Percentiles rank a stretch among this genome's conserved stretches.
phyloP scores from a whole-genome alignment of 768 basidiomycete genomes.

The Psilocybe sp. region DNA sequence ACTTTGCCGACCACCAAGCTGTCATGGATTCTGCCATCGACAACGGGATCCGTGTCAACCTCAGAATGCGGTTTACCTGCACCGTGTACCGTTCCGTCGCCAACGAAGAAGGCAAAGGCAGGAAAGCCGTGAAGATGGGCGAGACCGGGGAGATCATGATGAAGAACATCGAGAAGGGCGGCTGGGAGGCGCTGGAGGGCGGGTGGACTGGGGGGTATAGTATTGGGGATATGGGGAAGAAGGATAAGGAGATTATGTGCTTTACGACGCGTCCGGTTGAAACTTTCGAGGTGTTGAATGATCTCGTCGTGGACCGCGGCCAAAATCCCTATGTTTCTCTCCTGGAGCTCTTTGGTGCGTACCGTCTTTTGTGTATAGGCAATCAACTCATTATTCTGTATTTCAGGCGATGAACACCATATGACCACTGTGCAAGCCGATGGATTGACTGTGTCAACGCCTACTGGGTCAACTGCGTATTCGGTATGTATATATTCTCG shows the following conservation, averaged over 20 bases:
- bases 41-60: constrained; percentile 92
- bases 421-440: constrained; percentile 99
- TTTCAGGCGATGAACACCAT: constrained; percentile 89
- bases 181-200: constrained; percentile 96
- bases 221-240: constrained; percentile 46
- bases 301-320: constrained; percentile 96
- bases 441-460: constrained; percentile 92
- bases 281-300: constrained; percentile 94
- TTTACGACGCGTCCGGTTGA: constrained; percentile 93
- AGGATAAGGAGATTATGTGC: constrained; percentile 98
- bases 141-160: constrained; percentile 97
- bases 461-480: constrained; percentile 98
- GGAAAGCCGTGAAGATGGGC: constrained; percentile 87
- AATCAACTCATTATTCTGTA: constrained; percentile 7
- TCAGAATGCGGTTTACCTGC: constrained; percentile 99
- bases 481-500: constrained; percentile 54
- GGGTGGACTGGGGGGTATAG: constrained; percentile 52
- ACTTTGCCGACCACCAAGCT: constrained; percentile 81
- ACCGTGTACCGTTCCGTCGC: constrained; percentile 93
- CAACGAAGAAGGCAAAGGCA: constrained; percentile 61
- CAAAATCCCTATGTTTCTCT: constrained; percentile 97
- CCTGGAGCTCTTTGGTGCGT: constrained; percentile 91
- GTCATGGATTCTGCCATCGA: constrained; percentile 90
- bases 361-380: constrained; percentile 9
- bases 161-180: constrained; percentile 84